Percentiles rank a stretch among this genome's conserved stretches.
These are phyloP conservation scores for Dactylorhiza incarnata DNA, from an alignment of 106 monocot genomes.

Conservation along the genomic window DNA sequence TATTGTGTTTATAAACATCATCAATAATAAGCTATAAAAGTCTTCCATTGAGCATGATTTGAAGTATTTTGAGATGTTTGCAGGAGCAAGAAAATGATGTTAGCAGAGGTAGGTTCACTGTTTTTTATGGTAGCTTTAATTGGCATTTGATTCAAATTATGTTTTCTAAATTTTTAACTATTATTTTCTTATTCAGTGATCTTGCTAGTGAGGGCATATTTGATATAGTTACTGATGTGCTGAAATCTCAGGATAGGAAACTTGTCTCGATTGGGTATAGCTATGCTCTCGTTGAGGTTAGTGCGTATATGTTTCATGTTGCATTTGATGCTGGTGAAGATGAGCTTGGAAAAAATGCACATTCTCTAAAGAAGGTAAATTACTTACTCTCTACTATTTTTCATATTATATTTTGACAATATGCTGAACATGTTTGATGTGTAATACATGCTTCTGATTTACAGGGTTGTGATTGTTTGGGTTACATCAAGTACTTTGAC, in stretches of 20 bases:
- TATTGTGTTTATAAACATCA: too few species aligned
- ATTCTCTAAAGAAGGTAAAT: constrained; percentile 86
- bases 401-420: not conserved
- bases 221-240: constrained; percentile 71
- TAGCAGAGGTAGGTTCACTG: too few species aligned
- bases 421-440: not conserved
- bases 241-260: constrained; percentile 78
- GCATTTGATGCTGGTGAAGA: constrained; percentile 99
- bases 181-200: constrained; percentile 39
- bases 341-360: constrained; percentile 92
- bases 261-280: constrained; percentile 74
- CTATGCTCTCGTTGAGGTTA: not conserved
- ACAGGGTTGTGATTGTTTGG: constrained; percentile 99
- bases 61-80: too few species aligned
- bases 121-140: not conserved
- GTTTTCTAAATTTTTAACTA: not conserved
- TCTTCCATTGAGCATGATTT: too few species aligned
- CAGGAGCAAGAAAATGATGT: too few species aligned
- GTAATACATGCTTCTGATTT: constrained; percentile 3
- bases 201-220: constrained; percentile 89
- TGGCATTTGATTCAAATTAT: not conserved
- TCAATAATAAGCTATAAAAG: too few species aligned
- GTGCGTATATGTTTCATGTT: not conserved
- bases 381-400: not conserved
- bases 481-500: too few species aligned